phyloP scores from a whole-genome alignment of 768 basidiomycete species.

The Antrodiella citrinella region DNA sequence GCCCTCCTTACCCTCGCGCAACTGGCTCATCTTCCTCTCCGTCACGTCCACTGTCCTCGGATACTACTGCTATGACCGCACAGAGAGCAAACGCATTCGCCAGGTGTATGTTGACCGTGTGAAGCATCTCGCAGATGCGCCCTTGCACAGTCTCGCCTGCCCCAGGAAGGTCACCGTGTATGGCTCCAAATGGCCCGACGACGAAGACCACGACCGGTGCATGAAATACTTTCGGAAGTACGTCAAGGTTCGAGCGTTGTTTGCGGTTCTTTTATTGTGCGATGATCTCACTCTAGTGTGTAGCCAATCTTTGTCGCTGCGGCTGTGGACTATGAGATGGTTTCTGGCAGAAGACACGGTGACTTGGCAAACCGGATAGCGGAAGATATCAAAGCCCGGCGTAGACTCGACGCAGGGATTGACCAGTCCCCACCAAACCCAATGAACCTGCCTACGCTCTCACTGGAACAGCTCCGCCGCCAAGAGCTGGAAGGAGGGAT shows the following conservation, averaged over 20 bases:
- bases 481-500: constrained; percentile 76
- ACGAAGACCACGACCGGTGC: constrained; percentile 82
- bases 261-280: constrained; percentile 9
- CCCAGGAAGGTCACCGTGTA: constrained; percentile 82
- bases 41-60: constrained; percentile 64
- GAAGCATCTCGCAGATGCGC: constrained; percentile 63
- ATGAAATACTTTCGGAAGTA: constrained; percentile 92
- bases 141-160: constrained; percentile 52
- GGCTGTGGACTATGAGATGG: constrained; percentile 85
- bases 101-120: constrained; percentile 77
- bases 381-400: constrained; percentile 60
- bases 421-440: constrained; percentile 38
- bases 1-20: constrained; percentile 82
- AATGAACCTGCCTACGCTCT: constrained; percentile 42
- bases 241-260: constrained; percentile 67
- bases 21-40: constrained; percentile 89
- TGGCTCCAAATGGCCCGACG: constrained; percentile 88
- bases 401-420: constrained; percentile 60
- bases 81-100: constrained; percentile 69
- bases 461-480: constrained; percentile 42
- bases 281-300: constrained; percentile 5
- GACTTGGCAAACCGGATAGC: constrained; percentile 75
- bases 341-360: constrained; percentile 76
- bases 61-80: constrained; percentile 80
- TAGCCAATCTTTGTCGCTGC: constrained; percentile 93